These are phyloP conservation scores for Ligustrum vulgare DNA, from an alignment of 257 asterid species.

Conservation along the genomic window DNA sequence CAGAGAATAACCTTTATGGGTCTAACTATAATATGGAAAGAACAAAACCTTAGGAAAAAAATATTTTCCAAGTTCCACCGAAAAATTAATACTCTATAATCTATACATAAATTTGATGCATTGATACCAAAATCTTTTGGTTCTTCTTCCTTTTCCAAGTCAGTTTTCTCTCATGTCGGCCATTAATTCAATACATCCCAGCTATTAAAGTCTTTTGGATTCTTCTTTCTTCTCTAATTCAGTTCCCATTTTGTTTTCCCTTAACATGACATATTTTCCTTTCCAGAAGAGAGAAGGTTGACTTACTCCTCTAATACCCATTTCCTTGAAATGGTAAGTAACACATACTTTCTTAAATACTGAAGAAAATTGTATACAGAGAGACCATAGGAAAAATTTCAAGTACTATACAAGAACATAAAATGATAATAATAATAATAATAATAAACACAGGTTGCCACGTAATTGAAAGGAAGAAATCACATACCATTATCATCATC, in stretches of 20 bases:
- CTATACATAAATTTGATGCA: too few species aligned
- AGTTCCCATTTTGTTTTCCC: neutral
- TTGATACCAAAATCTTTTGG: too few species aligned
- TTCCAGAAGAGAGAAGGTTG: neutral
- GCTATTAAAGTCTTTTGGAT: neutral
- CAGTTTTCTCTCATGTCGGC: too few species aligned
- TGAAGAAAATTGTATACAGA: neutral
- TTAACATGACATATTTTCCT: neutral
- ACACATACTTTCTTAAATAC: conserved; percentile 3
- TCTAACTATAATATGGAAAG: neutral
- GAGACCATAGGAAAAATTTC: neutral
- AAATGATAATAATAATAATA: too few species aligned
- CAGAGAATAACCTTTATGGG: neutral
- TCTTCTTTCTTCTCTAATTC: neutral
- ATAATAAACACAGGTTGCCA: conserved; percentile 3
- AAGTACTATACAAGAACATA: neutral
- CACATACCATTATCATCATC: conserved; percentile 56
- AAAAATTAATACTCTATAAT: too few species aligned
- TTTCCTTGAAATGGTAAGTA: conserved; percentile 3
- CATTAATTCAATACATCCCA: neutral
- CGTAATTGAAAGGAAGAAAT: conserved; percentile 3
- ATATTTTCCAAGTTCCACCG: too few species aligned
- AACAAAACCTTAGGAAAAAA: neutral
- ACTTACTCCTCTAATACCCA: neutral
- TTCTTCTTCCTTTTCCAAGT: too few species aligned